Conservation (phyloP, 345 rosid genomes). For the Physaria fendleri region DNA sequence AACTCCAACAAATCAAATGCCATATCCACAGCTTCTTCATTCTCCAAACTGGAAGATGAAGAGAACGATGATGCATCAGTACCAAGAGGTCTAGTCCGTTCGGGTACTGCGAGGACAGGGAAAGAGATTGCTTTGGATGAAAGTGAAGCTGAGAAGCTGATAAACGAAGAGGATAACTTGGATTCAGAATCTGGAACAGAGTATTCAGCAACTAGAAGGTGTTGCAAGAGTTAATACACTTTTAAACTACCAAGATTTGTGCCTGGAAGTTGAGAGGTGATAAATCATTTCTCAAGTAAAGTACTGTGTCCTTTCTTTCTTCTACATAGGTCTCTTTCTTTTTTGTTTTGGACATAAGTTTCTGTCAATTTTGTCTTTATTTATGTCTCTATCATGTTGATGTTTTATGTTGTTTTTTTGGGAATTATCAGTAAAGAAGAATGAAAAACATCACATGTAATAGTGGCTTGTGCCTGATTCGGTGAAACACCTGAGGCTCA, state of each 20-base stretch:
- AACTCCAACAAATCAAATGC: constrained; percentile 35
- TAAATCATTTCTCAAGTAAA: constrained; percentile 19
- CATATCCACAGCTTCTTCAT: constrained; percentile 39
- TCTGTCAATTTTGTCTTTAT: constrained; percentile 19
- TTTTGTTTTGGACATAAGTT: constrained; percentile 24
- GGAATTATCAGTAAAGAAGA: constrained; percentile 24
- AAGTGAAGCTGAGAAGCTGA: constrained; percentile 35
- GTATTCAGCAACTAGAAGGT: constrained; percentile 91
- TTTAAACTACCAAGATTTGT: constrained; percentile 64
- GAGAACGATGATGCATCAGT: constrained; percentile 30
- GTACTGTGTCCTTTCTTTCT: constrained; percentile 14
- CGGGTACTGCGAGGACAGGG: constrained; percentile 36
- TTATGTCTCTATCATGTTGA: constrained; percentile 5
- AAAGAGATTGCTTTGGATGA: constrained; percentile 36
- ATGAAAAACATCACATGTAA: constrained; percentile 29
- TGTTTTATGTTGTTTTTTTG: constrained; percentile 19
- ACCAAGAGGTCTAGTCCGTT: constrained; percentile 30
- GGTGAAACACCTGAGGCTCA: constrained; percentile 13
- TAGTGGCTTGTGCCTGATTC: constrained; percentile 20
- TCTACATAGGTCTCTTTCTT: constrained; percentile 27
- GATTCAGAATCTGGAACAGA: constrained; percentile 44
- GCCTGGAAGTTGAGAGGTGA: constrained; percentile 36
- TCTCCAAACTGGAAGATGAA: constrained; percentile 30
- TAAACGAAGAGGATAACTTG: constrained; percentile 36
- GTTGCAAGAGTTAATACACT: constrained; percentile 90